Evolutionary conservation across 176 grass and related monocot genomes (phyloP).

Genomic region (Echinochloa phyllopogon): DNA sequence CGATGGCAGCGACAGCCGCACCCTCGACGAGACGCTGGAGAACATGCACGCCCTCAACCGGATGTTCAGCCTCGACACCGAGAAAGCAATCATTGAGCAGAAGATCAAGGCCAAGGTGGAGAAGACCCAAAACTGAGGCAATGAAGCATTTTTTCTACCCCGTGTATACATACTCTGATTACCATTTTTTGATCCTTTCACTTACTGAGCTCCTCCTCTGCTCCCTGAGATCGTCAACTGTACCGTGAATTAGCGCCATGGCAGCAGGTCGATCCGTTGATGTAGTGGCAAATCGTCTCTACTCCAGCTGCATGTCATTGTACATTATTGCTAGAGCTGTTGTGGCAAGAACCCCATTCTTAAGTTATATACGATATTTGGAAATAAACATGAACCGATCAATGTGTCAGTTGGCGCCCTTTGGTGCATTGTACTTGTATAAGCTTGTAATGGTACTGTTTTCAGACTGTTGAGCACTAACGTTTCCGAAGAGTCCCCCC

Average conservation of each 20-base stretch:
- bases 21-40: slow-evolving; percentile 78
- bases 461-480: neutral
- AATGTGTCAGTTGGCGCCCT: slow-evolving; percentile 30
- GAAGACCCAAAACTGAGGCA: slow-evolving; percentile 71
- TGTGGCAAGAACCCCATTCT: slow-evolving; percentile 48
- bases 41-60: slow-evolving; percentile 89
- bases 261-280: slow-evolving; percentile 40
- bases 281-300: slow-evolving; percentile 28
- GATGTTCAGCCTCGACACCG: slow-evolving; percentile 83
- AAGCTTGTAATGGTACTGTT: neutral
- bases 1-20: slow-evolving; percentile 75
- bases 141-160: slow-evolving; percentile 24
- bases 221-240: slow-evolving; percentile 37
- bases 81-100: slow-evolving; percentile 78
- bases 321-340: slow-evolving; percentile 41
- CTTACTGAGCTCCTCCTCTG: slow-evolving; percentile 35
- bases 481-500: neutral
- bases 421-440: neutral
- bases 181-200: slow-evolving; percentile 38
- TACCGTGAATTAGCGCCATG: slow-evolving; percentile 43
- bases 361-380: slow-evolving; percentile 35
- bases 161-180: slow-evolving; percentile 55
- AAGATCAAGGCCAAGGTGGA: slow-evolving; percentile 97
- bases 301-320: slow-evolving; percentile 34
- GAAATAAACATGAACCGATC: slow-evolving; percentile 37